Conservation (phyloP, 2,329 filamentous ascomycete species). For the Monosporascus sp. region DNA sequence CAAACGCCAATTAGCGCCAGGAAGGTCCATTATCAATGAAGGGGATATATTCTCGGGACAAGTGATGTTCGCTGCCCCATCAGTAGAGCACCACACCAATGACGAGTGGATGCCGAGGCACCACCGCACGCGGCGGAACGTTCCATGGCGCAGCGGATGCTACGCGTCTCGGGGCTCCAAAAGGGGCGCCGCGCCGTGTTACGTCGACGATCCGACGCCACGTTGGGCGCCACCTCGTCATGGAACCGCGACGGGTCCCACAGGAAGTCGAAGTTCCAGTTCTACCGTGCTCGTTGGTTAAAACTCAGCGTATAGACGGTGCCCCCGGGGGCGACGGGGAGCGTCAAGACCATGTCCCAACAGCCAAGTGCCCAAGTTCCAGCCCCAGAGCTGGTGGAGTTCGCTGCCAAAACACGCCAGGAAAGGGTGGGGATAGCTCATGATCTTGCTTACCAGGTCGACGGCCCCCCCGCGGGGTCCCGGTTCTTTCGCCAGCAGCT, state of each 20-base stretch:
- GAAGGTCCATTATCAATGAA: no score
- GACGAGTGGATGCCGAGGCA: conserved; percentile 55
- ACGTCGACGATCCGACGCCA: conserved; percentile 39
- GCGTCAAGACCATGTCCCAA: no score
- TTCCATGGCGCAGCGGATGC: conserved; percentile 47
- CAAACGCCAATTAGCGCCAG: no score
- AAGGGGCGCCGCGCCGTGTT: conserved; percentile 46
- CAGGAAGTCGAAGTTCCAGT: conserved; percentile 53
- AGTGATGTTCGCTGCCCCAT: conserved; percentile 40
- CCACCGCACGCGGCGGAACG: conserved; percentile 46
- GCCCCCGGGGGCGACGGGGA: no score
- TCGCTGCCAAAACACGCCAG: no score
- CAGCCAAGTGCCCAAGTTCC: no score
- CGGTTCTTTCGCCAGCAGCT: conserved; percentile 54
- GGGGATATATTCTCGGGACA: no score
- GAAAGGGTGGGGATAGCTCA: no score
- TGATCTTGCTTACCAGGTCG: conserved; percentile 30
- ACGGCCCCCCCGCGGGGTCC: conserved; percentile 39
- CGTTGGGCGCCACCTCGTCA: conserved; percentile 33
- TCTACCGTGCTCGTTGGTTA: conserved; percentile 14
- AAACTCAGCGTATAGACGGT: no score
- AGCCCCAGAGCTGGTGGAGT: no score
- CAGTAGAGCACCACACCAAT: conserved; percentile 48
- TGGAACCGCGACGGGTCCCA: conserved; percentile 47
- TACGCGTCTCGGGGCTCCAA: conserved; percentile 52